Conservation (phyloP, 116 monocot genomes). For the Posidonia oceanica region DNA sequence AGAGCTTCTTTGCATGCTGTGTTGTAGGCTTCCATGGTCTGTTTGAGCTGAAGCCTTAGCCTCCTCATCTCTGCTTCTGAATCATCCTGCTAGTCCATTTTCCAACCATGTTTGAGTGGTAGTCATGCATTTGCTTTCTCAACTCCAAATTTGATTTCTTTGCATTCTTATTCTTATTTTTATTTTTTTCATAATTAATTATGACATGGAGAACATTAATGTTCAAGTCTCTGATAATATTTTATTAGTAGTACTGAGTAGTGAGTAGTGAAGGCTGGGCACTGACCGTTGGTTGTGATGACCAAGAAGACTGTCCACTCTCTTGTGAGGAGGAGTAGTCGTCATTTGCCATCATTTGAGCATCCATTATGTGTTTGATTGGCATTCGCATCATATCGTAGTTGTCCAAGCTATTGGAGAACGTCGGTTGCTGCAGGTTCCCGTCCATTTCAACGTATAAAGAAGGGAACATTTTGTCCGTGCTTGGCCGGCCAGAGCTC, state of each 20-base stretch:
- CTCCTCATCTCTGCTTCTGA: conserved; percentile 40
- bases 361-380: conserved; percentile 5
- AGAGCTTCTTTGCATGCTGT: conserved; percentile 40
- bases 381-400: conserved; percentile 6
- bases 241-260: too few relatives aligned
- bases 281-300: conserved; percentile 15
- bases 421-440: conserved; percentile 14
- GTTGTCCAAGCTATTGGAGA: conserved; percentile 23
- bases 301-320: conserved; percentile 13
- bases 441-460: conserved; percentile 11
- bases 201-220: background rate
- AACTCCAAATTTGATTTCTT: too few relatives aligned
- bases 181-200: too few relatives aligned
- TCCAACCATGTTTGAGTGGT: too few relatives aligned
- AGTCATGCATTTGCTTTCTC: too few relatives aligned
- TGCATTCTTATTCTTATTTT: too few relatives aligned
- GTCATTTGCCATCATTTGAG: background rate
- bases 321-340: conserved; percentile 3
- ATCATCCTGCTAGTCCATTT: conserved; percentile 15
- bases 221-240: too few relatives aligned
- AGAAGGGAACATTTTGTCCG: conserved; percentile 17
- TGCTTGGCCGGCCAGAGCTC: conserved; percentile 43
- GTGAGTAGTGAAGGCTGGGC: too few relatives aligned
- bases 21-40: conserved; percentile 43
- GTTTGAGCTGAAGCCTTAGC: conserved; percentile 27